A percentile compares a stretch with the other conserved stretches of the same genome.
Conservation (phyloP, 2,329 filamentous ascomycete genomes). For the Colletotrichum sp. region DNA sequence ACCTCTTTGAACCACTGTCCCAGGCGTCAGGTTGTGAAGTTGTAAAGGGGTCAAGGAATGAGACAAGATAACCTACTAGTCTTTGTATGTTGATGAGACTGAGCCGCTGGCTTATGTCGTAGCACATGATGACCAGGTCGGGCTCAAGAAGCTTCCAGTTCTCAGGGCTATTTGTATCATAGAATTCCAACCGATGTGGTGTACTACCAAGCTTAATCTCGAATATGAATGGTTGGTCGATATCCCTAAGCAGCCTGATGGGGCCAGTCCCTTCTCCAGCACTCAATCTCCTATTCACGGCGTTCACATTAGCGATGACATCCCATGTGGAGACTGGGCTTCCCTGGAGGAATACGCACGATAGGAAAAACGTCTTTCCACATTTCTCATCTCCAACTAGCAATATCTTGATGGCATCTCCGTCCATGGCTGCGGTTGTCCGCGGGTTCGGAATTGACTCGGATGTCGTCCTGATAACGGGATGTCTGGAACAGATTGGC, state of each 20-base stretch:
- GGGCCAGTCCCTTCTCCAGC: slow-evolving; percentile 44
- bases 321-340: neutral
- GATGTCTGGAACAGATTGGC: slow-evolving; percentile 19
- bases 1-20: slow-evolving; percentile 63
- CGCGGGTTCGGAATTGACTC: neutral
- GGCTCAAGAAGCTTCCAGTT: slow-evolving; percentile 65
- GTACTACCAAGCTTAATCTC: slow-evolving; percentile 47
- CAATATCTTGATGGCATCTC: slow-evolving; percentile 56
- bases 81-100: slow-evolving; percentile 64
- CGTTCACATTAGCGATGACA: neutral
- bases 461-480: slow-evolving; percentile 5
- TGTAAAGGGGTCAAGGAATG: neutral
- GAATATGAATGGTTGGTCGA: slow-evolving; percentile 66
- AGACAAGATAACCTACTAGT: slow-evolving; percentile 46
- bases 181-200: slow-evolving; percentile 62
- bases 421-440: slow-evolving; percentile 44
- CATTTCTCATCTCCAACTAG: slow-evolving; percentile 64
- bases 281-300: slow-evolving; percentile 55
- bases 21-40: neutral
- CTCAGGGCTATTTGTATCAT: slow-evolving; percentile 63
- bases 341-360: slow-evolving; percentile 47
- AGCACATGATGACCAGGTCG: slow-evolving; percentile 65
- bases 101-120: slow-evolving; percentile 63
- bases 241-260: slow-evolving; percentile 59
- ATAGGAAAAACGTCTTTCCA: slow-evolving; percentile 67